Conservation (phyloP, 805 yeast species). For the Candida ipomoeae region DNA sequence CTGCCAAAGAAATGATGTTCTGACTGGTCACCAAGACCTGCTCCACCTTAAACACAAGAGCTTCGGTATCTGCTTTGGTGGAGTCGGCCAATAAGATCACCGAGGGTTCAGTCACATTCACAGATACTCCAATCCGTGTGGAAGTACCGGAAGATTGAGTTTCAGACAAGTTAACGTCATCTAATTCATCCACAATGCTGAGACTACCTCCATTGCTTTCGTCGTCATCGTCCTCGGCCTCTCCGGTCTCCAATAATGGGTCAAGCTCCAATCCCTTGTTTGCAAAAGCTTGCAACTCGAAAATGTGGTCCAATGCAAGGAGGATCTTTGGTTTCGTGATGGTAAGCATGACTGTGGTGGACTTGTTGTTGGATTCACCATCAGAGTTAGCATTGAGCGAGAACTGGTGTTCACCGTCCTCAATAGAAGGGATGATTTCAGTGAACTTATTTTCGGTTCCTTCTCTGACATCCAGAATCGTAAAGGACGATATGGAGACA, state of each 20-base stretch:
- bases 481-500: conserved; percentile 64
- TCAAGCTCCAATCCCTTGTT: conserved; percentile 43
- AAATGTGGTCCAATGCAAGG: conserved; percentile 79
- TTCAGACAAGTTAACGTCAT: background rate
- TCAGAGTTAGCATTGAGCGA: conserved; percentile 48
- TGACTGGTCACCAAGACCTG: conserved; percentile 71
- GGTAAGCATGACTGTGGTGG: conserved; percentile 50
- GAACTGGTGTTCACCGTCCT: conserved; percentile 66
- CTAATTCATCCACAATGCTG: background rate
- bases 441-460: conserved; percentile 65
- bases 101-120: conserved; percentile 74
- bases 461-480: conserved; percentile 69
- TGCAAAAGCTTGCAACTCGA: conserved; percentile 67
- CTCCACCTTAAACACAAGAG: conserved; percentile 83
- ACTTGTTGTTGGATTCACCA: conserved; percentile 34
- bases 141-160: background rate
- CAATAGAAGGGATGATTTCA: conserved; percentile 71
- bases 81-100: conserved; percentile 80
- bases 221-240: conserved; percentile 12
- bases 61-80: conserved; percentile 64
- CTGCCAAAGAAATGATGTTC: conserved; percentile 59
- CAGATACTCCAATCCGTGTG: conserved; percentile 44
- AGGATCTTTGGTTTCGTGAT: conserved; percentile 79
- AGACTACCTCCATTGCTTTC: background rate
- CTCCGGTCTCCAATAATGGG: conserved; percentile 13